A percentile compares a stretch with the other conserved stretches of the same genome.
Conservation (phyloP, 495 filamentous ascomycete species). For the Penicillium chermesinum region DNA sequence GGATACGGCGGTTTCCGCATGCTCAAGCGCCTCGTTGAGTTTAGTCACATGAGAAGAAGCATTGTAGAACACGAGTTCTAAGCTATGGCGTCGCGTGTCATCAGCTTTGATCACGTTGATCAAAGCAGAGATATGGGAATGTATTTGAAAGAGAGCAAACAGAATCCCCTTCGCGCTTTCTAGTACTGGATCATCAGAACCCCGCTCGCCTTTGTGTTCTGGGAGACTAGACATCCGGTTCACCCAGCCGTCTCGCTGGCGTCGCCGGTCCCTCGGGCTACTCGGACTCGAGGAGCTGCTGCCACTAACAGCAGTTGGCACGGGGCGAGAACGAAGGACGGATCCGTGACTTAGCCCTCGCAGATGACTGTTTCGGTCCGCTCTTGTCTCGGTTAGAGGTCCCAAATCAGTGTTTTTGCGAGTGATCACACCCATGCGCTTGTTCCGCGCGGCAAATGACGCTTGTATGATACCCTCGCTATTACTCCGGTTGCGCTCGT, state of each 20-base stretch:
- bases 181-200: conserved; percentile 58
- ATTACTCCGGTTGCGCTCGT: conserved; percentile 83
- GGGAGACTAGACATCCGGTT: conserved; percentile 79
- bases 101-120: conserved; percentile 65
- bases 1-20: conserved; percentile 46
- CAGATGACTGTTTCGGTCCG: conserved; percentile 72
- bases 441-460: conserved; percentile 50
- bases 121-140: conserved; percentile 67
- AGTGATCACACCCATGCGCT: conserved; percentile 82
- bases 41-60: conserved; percentile 69
- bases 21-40: conserved; percentile 67
- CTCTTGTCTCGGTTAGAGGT: conserved; percentile 66
- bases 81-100: conserved; percentile 60
- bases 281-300: conserved; percentile 55
- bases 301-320: conserved; percentile 29
- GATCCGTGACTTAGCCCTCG: conserved; percentile 78
- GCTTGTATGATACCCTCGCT: conserved; percentile 75
- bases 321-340: conserved; percentile 55
- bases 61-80: conserved; percentile 75
- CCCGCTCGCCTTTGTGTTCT: conserved; percentile 64
- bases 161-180: conserved; percentile 83
- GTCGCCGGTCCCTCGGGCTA: conserved; percentile 49
- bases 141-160: conserved; percentile 76
- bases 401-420: conserved; percentile 69
- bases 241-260: conserved; percentile 53